Evolutionary conservation across 495 filamentous ascomycete genomes (phyloP).

Genomic region (Penicillium salamii): DNA sequence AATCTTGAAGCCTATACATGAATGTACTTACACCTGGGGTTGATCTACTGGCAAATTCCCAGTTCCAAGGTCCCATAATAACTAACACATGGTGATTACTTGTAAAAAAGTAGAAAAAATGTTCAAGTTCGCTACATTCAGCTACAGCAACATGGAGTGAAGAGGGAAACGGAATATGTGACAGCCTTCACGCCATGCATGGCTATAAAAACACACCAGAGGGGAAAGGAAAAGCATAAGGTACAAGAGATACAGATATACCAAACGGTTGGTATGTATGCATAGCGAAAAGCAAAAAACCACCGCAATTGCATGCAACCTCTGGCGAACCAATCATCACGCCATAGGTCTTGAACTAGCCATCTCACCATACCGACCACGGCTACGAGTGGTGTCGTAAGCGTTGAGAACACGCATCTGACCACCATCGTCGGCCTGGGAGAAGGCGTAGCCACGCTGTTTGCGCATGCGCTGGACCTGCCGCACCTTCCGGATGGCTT

Average conservation of each 20-base stretch:
- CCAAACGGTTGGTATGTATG: constrained; percentile 16
- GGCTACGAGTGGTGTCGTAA: constrained; percentile 91
- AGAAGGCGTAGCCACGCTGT: constrained; percentile 97
- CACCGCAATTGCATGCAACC: constrained; percentile 11
- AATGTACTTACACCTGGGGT: too few relatives aligned
- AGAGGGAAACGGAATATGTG: constrained; percentile 18
- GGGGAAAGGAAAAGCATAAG: constrained; percentile 5
- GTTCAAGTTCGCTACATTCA: constrained; percentile 12
- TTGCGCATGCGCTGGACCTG: constrained; percentile 99
- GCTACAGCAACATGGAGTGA: constrained; percentile 17
- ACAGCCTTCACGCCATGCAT: constrained; percentile 17
- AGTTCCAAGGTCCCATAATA: too few relatives aligned
- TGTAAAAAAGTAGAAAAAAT: neutral
- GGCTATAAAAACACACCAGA: constrained; percentile 13
- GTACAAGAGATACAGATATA: constrained; percentile 20
- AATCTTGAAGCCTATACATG: too few relatives aligned
- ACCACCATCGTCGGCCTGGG: constrained; percentile 86
- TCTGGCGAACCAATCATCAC: constrained; percentile 27
- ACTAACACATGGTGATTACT: neutral
- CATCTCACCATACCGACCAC: constrained; percentile 97
- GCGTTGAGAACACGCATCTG: constrained; percentile 86
- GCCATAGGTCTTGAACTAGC: constrained; percentile 59
- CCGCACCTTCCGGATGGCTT: constrained; percentile 96
- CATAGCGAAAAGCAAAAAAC: constrained; percentile 10
- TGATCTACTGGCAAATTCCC: too few relatives aligned